Percentiles rank a stretch among this genome's conserved stretches.
These are phyloP conservation scores for Colletotrichum spinosum DNA, from an alignment of 2,329 filamentous ascomycete species.

Conservation along the genomic window DNA sequence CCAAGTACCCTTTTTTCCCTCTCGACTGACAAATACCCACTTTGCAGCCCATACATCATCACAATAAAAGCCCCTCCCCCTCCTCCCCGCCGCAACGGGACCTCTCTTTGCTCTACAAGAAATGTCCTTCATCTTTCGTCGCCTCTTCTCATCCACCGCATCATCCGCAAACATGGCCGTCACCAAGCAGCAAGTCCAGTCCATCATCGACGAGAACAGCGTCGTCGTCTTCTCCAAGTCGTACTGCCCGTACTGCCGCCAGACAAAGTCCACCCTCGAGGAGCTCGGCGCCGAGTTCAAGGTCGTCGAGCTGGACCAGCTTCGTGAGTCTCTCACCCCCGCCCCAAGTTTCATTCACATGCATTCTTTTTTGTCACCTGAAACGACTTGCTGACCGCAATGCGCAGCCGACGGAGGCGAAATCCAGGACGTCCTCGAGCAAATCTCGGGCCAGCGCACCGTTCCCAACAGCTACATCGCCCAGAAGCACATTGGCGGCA, in stretches of 20 bases:
- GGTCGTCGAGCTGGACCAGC: slow-evolving; percentile 85
- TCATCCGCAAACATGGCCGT: slow-evolving; percentile 79
- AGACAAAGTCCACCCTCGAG: slow-evolving; percentile 80
- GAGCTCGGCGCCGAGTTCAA: slow-evolving; percentile 78
- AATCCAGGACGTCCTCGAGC: slow-evolving; percentile 84
- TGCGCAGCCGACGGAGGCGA: slow-evolving; percentile 80
- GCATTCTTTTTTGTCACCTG: not conserved
- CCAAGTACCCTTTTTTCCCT: not conserved
- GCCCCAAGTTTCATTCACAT: too few species aligned
- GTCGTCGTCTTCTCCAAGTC: slow-evolving; percentile 98
- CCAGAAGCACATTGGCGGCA: slow-evolving; percentile 93
- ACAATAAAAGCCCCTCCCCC: slow-evolving; percentile 6
- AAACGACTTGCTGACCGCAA: not conserved
- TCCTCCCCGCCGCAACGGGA: not conserved
- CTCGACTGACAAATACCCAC: slow-evolving; percentile 20
- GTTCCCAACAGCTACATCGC: slow-evolving; percentile 97
- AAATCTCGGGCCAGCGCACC: slow-evolving; percentile 85
- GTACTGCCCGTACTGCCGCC: slow-evolving; percentile 92
- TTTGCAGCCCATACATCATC: slow-evolving; percentile 2
- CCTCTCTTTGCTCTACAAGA: not conserved
- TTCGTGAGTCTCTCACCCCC: slow-evolving; percentile 68
- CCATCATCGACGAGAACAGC: slow-evolving; percentile 88
- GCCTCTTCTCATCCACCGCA: slow-evolving; percentile 72
- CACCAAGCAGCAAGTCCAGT: slow-evolving; percentile 84
- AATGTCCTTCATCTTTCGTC: slow-evolving; percentile 74